A percentile compares a stretch with the other conserved stretches of the same genome.
Conservation (phyloP, 2,329 filamentous ascomycete genomes). For the Periconia digitata region DNA sequence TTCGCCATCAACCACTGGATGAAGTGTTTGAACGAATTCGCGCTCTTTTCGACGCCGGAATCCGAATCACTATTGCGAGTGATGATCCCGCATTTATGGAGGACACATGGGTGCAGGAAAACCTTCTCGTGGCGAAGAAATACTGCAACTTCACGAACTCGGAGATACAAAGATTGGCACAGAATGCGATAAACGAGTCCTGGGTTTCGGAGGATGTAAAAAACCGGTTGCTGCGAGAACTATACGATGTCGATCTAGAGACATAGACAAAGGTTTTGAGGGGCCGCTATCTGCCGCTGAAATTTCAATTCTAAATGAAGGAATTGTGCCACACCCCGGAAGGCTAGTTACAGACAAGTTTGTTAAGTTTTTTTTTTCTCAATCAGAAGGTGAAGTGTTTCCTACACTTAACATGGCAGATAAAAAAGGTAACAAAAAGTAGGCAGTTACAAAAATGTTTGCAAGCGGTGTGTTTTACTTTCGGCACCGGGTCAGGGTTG, state of each 20-base stretch:
- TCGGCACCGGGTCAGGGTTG: no score
- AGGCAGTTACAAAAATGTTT: no score
- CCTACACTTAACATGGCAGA: no score
- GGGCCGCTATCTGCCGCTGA: no score
- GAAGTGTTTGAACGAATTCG: conserved; percentile 38
- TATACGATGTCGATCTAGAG: background rate
- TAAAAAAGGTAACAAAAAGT: no score
- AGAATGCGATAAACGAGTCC: conserved; percentile 50
- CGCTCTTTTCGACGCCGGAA: conserved; percentile 46
- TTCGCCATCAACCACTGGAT: conserved; percentile 42
- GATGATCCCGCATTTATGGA: conserved; percentile 56
- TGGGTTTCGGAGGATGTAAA: conserved; percentile 45
- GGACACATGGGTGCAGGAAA: conserved; percentile 53
- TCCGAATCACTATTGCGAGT: conserved; percentile 8
- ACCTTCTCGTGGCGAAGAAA: conserved; percentile 48
- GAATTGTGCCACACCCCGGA: no score
- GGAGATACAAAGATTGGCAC: conserved; percentile 48
- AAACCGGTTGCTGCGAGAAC: conserved; percentile 1
- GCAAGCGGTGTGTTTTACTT: no score
- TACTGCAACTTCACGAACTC: conserved; percentile 45
- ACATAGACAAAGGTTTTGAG: no score
- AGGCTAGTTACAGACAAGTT: no score
- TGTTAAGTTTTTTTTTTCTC: no score
- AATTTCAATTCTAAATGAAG: no score
- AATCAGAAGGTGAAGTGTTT: no score